phyloP scores from a whole-genome alignment of 805 yeast species.

The Starmera caribaea region DNA sequence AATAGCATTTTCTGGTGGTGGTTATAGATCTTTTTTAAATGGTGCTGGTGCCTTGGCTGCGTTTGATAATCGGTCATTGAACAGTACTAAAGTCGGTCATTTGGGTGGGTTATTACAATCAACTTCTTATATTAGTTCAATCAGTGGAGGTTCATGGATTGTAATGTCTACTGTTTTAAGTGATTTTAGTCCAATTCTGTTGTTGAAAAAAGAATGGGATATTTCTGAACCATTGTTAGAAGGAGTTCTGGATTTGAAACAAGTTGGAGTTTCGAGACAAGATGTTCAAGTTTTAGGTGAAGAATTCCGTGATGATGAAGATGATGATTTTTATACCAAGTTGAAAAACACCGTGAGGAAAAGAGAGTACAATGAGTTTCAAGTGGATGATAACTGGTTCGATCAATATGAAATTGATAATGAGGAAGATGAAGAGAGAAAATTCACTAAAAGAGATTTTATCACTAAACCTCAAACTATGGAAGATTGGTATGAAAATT shows the following conservation, averaged over 20 bases:
- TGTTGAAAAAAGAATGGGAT: constrained; percentile 29
- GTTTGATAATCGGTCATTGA: constrained; percentile 59
- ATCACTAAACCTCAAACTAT: constrained; percentile 3
- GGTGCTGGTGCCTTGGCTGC: constrained; percentile 85
- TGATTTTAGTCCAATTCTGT: constrained; percentile 28
- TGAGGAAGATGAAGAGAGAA: neutral
- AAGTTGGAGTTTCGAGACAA: constrained; percentile 20
- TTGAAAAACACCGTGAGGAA: constrained; percentile 7
- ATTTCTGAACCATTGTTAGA: constrained; percentile 38
- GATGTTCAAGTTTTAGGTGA: constrained; percentile 18
- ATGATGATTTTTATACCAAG: constrained; percentile 15
- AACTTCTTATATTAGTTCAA: constrained; percentile 62
- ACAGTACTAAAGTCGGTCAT: constrained; percentile 40
- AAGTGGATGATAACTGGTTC: too few species aligned
- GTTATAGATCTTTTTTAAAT: constrained; percentile 77
- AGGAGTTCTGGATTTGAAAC: constrained; percentile 49
- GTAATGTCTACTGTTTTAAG: constrained; percentile 28
- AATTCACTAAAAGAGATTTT: neutral
- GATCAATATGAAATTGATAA: neutral
- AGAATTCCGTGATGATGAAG: constrained; percentile 10
- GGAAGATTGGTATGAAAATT: constrained; percentile 13
- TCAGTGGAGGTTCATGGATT: constrained; percentile 84
- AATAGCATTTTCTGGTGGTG: constrained; percentile 74
- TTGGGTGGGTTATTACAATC: constrained; percentile 70
- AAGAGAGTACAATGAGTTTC: too few species aligned